phyloP scores from a whole-genome alignment of 306 rosid genomes.

The Quercus mongolica region DNA sequence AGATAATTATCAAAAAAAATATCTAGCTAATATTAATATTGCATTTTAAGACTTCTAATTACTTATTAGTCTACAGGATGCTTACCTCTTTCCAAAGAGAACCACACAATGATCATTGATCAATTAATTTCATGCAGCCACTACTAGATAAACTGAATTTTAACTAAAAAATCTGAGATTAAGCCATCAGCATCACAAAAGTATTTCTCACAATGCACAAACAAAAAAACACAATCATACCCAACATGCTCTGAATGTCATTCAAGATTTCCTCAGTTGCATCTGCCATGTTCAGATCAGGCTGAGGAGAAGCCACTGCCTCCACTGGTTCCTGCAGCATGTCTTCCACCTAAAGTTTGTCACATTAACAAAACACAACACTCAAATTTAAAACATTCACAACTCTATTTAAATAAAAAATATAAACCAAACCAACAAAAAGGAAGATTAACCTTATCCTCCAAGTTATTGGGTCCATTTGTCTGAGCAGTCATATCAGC shows the following conservation, averaged over 20 bases:
- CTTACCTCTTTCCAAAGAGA: neutral
- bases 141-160: neutral
- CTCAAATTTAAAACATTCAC: constrained; percentile 20
- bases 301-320: constrained; percentile 26
- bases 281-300: constrained; percentile 22
- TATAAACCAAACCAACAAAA: neutral
- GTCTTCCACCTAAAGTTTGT: constrained; percentile 46
- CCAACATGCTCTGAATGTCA: constrained; percentile 26
- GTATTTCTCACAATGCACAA: constrained; percentile 13
- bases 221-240: constrained; percentile 28
- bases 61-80: neutral
- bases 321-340: constrained; percentile 22
- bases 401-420: neutral
- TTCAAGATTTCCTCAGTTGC: constrained; percentile 12
- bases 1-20: too few relatives aligned
- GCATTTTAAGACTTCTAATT: neutral
- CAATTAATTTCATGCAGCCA: neutral
- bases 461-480: constrained; percentile 23
- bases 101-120: neutral
- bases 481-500: constrained; percentile 21
- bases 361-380: constrained; percentile 12
- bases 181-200: neutral
- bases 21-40: too few relatives aligned
- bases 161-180: neutral
- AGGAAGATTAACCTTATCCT: constrained; percentile 29